Evolutionary conservation across 2,329 filamentous ascomycete species (phyloP), one percentile per base, ranked within the genome.

Genomic region (Aspergillus chevalieri): DNA sequence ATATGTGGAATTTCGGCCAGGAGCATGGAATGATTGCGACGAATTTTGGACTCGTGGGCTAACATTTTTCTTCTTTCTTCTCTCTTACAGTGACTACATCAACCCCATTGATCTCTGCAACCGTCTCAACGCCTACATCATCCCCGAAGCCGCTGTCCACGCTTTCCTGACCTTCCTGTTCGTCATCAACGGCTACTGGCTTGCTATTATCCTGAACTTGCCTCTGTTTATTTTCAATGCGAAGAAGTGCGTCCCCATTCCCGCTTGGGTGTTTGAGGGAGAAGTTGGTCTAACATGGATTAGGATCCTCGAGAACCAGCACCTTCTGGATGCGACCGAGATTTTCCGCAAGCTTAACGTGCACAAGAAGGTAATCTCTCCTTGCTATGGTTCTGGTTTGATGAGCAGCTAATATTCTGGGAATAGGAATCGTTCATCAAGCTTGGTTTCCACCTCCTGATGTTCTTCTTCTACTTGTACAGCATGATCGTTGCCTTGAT

Each of bases 381-480:
- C 8, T 36, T 36, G 6, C 6, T 7, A 36, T 36, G 14, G 17
- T 10, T n/a, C 14, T 36, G 14, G 34, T 36, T n/a, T 36, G 8
- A 3, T 17, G 14, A 14, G 34, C 34, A 14, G 49, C 45, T 12
- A 44, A 57, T 59, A 39, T 57, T 47, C 9, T 33, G 15, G 15
- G 19, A 17, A 41, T 58, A 95, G 91, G 93, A 98, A 83, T 97
- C 93, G 0, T 98, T 98, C 73, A 85, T 93, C 78, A 98, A 98
- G 78, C 88, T 98, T 41, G 93, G 92, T 49, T 98, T 98, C 81
- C 93, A 98, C 74, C 79, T 98, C 53, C 73, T 98, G 76, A 96
- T 98, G 90, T 98, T 98, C 83, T 98, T 98, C 84, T 98, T 97
- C 83, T 98, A 98, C 77, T 86, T 98, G 50, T 95, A 95, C 82